Evolutionary conservation across 2,329 filamentous ascomycete species (phyloP), one percentile per base, ranked within the genome.

Genomic region (Aspergillus bombycis): DNA sequence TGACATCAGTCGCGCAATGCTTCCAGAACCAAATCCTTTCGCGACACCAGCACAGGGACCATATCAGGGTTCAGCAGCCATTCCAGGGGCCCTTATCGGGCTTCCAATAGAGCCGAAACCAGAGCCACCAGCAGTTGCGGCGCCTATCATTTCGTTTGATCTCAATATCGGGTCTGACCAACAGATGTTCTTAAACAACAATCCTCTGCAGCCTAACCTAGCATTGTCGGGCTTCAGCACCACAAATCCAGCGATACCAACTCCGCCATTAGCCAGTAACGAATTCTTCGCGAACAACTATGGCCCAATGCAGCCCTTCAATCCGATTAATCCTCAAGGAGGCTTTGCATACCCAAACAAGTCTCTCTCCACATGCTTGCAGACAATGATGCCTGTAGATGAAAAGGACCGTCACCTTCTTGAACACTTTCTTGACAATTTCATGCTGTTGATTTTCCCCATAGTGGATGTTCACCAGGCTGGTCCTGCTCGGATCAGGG

Each of bases 361-460:
- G 43, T 46, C 43, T 28, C 23, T 50, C 46, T 28, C 23, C 12
- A 28, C 46, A 50, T 28, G 23, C 46, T n/a, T 50, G 36, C 60
- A 58, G n/a, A 38, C 50, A 14, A 43, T 57, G 26, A 52, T 65
- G 7, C 30, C 61, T 68, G 88, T 97, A 14, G 91, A 96, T 62
- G 93, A 97, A 68, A 87, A 87, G 73, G 95, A 98, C 79, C 90
- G 93, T 77, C 88, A 89, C 58, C 83, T 98, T 34, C 84, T 98
- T 58, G 90, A 95, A 66, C 93, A 98, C 79, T 97, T 98, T 76
- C 85, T 97, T 67, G 88, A 93, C 69, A 90, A 89, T 65, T 93
- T 98, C 34, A 83, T 96, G 60, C 92, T 91, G 43, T 88, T 67
- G 3, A 48, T 64, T 0, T 64, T 64, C 8, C 57, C 57, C 6